Evolutionary conservation across 2,329 filamentous ascomycete species (phyloP).

Genomic region (Nemania serpens): DNA sequence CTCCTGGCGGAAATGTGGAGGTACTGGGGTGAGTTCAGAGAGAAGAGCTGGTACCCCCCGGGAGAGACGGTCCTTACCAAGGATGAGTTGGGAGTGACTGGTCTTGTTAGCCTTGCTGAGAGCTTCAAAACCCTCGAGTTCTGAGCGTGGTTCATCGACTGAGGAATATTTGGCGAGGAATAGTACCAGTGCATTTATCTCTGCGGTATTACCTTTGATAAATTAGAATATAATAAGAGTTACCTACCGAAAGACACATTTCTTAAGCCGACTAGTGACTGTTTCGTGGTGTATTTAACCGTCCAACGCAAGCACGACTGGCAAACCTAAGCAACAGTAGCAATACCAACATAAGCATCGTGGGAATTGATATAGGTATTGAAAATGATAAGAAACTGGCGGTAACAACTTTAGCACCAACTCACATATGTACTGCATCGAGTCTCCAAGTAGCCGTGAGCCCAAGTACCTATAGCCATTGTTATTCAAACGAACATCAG

Average conservation of each 20-base stretch:
- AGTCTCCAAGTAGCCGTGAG: neutral
- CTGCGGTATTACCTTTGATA: too few relatives aligned
- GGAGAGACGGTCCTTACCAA: slow-evolving; percentile 16
- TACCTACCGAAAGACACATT: too few relatives aligned
- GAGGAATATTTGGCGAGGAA: neutral
- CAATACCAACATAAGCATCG: too few relatives aligned
- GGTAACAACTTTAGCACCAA: neutral
- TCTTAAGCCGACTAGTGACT: too few relatives aligned
- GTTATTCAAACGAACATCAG: too few relatives aligned
- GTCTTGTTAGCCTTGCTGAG: slow-evolving; percentile 13
- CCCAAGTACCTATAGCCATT: too few relatives aligned
- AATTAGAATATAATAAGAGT: too few relatives aligned
- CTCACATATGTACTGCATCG: neutral
- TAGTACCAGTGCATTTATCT: neutral
- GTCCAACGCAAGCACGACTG: too few relatives aligned
- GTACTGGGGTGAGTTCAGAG: slow-evolving; percentile 20
- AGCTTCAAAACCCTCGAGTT: slow-evolving; percentile 17
- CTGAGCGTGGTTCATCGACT: neutral
- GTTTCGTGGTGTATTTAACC: too few relatives aligned
- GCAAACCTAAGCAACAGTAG: too few relatives aligned
- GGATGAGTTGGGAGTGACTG: slow-evolving; percentile 21
- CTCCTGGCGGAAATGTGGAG: slow-evolving; percentile 24
- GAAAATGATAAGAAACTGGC: too few relatives aligned
- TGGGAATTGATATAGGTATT: neutral
- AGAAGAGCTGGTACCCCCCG: slow-evolving; percentile 21